Evolutionary conservation across 805 yeast genomes (phyloP).

Genomic region (Kluyveromyces wickerhamii): DNA sequence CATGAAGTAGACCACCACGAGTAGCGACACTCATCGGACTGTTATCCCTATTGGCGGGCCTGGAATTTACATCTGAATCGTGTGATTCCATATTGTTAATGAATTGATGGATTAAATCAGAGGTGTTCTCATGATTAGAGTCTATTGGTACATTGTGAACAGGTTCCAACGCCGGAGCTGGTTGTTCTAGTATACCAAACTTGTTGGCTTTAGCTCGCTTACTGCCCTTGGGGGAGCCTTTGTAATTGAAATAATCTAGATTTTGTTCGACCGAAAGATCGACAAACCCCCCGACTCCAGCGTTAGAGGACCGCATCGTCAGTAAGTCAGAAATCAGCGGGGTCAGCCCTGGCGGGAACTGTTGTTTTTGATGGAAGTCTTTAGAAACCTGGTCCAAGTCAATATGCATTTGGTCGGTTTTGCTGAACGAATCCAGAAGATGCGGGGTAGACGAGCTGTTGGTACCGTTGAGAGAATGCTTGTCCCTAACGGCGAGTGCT

Average conservation of each 20-base stretch:
- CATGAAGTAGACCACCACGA: no score
- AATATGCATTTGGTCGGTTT: neutral
- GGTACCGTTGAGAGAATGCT: neutral
- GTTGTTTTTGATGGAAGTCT: conserved; percentile 1
- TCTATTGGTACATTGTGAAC: no score
- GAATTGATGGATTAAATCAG: conserved; percentile 2
- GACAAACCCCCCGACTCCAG: conserved; percentile 33
- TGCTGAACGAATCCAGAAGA: neutral
- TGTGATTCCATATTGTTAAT: conserved; percentile 4
- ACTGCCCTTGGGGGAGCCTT: conserved; percentile 6
- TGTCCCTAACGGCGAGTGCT: no score
- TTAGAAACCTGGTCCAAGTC: conserved; percentile 1
- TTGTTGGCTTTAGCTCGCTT: no score
- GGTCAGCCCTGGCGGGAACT: conserved; percentile 11
- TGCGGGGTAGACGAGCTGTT: neutral
- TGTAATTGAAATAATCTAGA: conserved; percentile 29
- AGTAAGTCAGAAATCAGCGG: conserved; percentile 34
- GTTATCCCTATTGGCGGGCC: no score
- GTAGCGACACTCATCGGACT: no score
- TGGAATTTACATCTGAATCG: no score
- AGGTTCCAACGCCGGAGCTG: conserved; percentile 1
- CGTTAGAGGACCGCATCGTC: conserved; percentile 34
- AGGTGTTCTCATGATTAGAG: no score
- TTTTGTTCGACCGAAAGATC: conserved; percentile 21
- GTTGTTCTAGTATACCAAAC: no score